phyloP scores from a whole-genome alignment of 2,329 filamentous ascomycete species.

The Escovopsis sp. region DNA sequence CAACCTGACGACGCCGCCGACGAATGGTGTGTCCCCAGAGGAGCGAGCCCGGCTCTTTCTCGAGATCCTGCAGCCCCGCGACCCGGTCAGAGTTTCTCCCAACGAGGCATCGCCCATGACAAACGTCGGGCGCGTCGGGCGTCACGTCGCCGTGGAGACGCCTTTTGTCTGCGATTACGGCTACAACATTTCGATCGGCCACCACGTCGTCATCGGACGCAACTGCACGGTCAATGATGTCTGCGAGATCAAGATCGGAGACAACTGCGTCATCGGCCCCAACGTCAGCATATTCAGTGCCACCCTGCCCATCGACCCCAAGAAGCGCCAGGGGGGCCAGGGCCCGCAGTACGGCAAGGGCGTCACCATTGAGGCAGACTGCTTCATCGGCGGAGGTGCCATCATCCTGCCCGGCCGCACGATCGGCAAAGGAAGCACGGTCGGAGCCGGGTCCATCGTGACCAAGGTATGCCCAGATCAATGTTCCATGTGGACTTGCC shows the following conservation, averaged over 20 bases:
- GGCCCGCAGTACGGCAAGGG: constrained; percentile 55
- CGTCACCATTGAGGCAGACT: constrained; percentile 73
- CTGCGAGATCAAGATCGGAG: constrained; percentile 68
- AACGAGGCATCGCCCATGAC: constrained; percentile 35
- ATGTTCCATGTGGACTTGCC: no score
- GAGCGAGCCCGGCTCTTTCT: constrained; percentile 58
- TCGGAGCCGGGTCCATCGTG: constrained; percentile 75
- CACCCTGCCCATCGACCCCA: constrained; percentile 57
- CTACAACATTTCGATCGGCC: constrained; percentile 82
- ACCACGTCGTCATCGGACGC: constrained; percentile 69
- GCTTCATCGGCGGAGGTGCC: constrained; percentile 66
- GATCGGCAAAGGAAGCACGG: constrained; percentile 63
- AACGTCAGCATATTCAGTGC: constrained; percentile 78
- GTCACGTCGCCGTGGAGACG: constrained; percentile 64
- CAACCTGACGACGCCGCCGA: constrained; percentile 57
- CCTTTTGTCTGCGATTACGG: constrained; percentile 92
- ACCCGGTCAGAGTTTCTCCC: constrained; percentile 41
- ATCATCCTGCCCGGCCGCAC: constrained; percentile 66
- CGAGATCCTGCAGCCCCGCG: constrained; percentile 53
- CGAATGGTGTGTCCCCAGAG: constrained; percentile 51
- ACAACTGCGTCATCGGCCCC: constrained; percentile 62
- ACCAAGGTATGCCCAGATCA: constrained; percentile 45
- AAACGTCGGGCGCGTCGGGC: constrained; percentile 51
- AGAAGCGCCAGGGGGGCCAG: constrained; percentile 57
- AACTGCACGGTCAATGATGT: constrained; percentile 80